A percentile compares a stretch with the other conserved stretches of the same genome.
phyloP scores from a whole-genome alignment of 805 yeast species.

The Wickerhamiella dianesei region DNA sequence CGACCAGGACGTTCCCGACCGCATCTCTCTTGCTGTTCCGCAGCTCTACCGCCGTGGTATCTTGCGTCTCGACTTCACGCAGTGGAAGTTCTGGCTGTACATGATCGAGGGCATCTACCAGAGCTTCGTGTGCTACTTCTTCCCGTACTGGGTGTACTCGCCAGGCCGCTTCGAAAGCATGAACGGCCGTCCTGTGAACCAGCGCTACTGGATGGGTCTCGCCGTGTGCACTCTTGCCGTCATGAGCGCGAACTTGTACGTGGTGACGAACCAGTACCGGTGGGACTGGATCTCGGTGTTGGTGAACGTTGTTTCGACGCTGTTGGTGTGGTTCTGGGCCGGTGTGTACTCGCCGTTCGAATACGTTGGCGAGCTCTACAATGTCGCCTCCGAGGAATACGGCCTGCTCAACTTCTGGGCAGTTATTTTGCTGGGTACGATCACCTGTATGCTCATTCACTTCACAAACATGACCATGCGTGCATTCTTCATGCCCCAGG shows the following conservation, averaged over 20 bases:
- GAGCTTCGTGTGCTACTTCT: slow-evolving; percentile 53
- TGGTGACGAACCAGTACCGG: slow-evolving; percentile 51
- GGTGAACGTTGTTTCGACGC: slow-evolving; percentile 39
- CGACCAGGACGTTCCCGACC: slow-evolving; percentile 63
- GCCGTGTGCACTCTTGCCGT: slow-evolving; percentile 52
- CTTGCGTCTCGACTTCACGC: slow-evolving; percentile 48
- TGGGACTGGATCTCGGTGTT: slow-evolving; percentile 65
- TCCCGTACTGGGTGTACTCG: slow-evolving; percentile 46
- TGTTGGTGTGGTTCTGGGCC: slow-evolving; percentile 59
- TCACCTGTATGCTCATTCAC: slow-evolving; percentile 48
- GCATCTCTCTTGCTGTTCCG: slow-evolving; percentile 52
- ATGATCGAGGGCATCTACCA: slow-evolving; percentile 62
- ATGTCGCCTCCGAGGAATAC: slow-evolving; percentile 48
- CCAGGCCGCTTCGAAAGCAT: slow-evolving; percentile 31
- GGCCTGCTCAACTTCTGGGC: slow-evolving; percentile 59
- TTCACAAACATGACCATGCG: slow-evolving; percentile 37
- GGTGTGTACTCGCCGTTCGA: slow-evolving; percentile 56
- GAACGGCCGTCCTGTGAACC: slow-evolving; percentile 54
- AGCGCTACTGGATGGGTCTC: slow-evolving; percentile 45
- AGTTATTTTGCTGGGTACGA: slow-evolving; percentile 39
- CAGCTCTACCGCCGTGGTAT: slow-evolving; percentile 59
- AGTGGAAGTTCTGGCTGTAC: slow-evolving; percentile 43
- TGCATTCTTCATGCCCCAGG: slow-evolving; percentile 45
- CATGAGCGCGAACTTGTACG: slow-evolving; percentile 52
- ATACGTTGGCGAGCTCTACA: slow-evolving; percentile 45